Evolutionary conservation across 1,139 yeast species (phyloP).

Genomic region (Sugiyamaella neomexicana): DNA sequence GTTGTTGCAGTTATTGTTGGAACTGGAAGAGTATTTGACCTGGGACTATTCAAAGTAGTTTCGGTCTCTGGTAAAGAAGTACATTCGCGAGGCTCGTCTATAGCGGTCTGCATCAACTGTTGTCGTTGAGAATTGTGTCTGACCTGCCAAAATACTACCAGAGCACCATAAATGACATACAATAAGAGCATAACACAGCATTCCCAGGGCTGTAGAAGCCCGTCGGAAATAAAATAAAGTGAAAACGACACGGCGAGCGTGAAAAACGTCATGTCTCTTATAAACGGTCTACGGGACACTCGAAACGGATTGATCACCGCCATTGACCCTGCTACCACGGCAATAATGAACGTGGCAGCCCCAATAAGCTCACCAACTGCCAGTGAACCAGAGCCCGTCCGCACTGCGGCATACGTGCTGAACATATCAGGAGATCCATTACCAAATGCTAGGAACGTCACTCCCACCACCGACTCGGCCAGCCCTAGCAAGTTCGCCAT

Average conservation of each 20-base stretch:
- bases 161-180: constrained; percentile 56
- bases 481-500: constrained; percentile 60
- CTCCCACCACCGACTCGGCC: constrained; percentile 80
- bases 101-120: neutral
- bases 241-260: constrained; percentile 48
- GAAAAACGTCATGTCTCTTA: constrained; percentile 60
- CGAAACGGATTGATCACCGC: constrained; percentile 66
- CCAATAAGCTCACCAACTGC: constrained; percentile 90
- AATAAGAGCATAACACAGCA: constrained; percentile 52
- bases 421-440: constrained; percentile 91
- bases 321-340: constrained; percentile 75
- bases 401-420: constrained; percentile 79
- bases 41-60: neutral
- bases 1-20: too few species aligned
- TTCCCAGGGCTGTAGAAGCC: constrained; percentile 48
- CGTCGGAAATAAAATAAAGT: constrained; percentile 46
- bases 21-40: neutral
- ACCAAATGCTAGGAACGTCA: constrained; percentile 85
- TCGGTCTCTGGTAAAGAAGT: neutral
- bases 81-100: neutral
- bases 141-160: constrained; percentile 49
- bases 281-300: constrained; percentile 51
- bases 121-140: constrained; percentile 23
- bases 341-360: constrained; percentile 74
- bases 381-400: constrained; percentile 62